A percentile compares a stretch with the other conserved stretches of the same genome.
Evolutionary conservation across 805 yeast genomes (phyloP).

Genomic region (Lipomyces spencermartinsiae): DNA sequence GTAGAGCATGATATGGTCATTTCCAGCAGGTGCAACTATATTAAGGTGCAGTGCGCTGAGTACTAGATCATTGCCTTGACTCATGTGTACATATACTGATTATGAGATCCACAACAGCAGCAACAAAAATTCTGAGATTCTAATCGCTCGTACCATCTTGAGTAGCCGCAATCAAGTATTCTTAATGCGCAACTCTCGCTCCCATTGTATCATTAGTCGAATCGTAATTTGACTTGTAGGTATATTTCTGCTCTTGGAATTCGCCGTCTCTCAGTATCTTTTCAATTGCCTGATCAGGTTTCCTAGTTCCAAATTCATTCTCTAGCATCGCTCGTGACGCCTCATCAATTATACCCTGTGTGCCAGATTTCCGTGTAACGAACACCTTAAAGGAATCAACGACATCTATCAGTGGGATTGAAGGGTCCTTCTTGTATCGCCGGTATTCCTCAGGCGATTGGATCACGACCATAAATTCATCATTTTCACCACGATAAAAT

Average conservation of each 20-base stretch:
- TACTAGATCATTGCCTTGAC: not conserved
- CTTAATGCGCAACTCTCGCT: conserved; percentile 6
- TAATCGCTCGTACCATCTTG: not conserved
- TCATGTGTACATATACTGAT: not conserved
- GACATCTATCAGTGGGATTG: conserved; percentile 65
- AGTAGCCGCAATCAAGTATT: too few relatives aligned
- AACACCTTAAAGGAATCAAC: conserved; percentile 72
- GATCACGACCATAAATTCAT: conserved; percentile 70
- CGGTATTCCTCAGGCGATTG: conserved; percentile 59
- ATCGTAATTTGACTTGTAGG: conserved; percentile 44
- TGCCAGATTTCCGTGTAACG: conserved; percentile 61
- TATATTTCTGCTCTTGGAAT: conserved; percentile 50
- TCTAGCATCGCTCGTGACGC: conserved; percentile 70
- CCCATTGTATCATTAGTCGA: conserved; percentile 59
- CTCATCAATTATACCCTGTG: conserved; percentile 72
- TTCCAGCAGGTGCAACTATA: not conserved
- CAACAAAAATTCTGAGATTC: not conserved
- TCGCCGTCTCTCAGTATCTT: conserved; percentile 66
- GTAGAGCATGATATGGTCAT: not conserved
- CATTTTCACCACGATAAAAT: conserved; percentile 59
- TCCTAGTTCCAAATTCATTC: conserved; percentile 68
- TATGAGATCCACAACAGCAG: not conserved
- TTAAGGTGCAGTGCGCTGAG: not conserved
- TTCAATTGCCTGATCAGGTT: conserved; percentile 64
- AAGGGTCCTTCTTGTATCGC: conserved; percentile 55